A percentile compares a stretch with the other conserved stretches of the same genome.
Evolutionary conservation across 768 basidiomycete species (phyloP).

Genomic region (Sarcomyxa edulis): DNA sequence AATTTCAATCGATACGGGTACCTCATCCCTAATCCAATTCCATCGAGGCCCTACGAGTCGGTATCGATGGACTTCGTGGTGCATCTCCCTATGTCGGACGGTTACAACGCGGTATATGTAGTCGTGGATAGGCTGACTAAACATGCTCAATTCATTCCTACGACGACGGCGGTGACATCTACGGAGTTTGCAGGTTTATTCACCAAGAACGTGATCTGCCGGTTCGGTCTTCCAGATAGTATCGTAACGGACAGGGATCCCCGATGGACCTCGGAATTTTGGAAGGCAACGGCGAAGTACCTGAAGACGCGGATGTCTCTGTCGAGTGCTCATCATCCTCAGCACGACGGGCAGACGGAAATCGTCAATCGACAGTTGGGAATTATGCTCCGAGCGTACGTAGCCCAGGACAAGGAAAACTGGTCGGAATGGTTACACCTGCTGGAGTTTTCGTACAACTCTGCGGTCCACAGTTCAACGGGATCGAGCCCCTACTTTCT

Average conservation of each 20-base stretch:
- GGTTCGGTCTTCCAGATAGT: too few relatives aligned
- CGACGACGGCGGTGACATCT: conserved; percentile 8
- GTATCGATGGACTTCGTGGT: too few relatives aligned
- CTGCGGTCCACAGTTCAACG: conserved; percentile 12
- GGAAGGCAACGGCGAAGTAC: conserved; percentile 7
- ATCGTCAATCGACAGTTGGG: conserved; percentile 18
- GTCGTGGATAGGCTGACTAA: conserved; percentile 21
- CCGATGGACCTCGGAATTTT: too few relatives aligned
- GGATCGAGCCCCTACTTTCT: too few relatives aligned
- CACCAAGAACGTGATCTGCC: conserved; percentile 11
- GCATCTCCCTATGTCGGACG: too few relatives aligned
- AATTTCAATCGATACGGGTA: too few relatives aligned
- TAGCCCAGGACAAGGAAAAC: conserved; percentile 10
- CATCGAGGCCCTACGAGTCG: too few relatives aligned
- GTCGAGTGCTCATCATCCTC: conserved; percentile 32
- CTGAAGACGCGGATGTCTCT: conserved; percentile 14
- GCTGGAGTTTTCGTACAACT: conserved; percentile 23
- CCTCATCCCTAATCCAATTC: too few relatives aligned
- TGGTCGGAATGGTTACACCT: too few relatives aligned
- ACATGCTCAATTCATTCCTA: too few relatives aligned
- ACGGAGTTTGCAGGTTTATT: conserved; percentile 17
- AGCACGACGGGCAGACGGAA: conserved; percentile 30
- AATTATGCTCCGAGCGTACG: conserved; percentile 17
- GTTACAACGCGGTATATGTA: too few relatives aligned
- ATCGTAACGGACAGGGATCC: too few relatives aligned